Base-by-base conservation (phyloP, 257 asterid species). In the Thymus quinquecostatus region DNA sequence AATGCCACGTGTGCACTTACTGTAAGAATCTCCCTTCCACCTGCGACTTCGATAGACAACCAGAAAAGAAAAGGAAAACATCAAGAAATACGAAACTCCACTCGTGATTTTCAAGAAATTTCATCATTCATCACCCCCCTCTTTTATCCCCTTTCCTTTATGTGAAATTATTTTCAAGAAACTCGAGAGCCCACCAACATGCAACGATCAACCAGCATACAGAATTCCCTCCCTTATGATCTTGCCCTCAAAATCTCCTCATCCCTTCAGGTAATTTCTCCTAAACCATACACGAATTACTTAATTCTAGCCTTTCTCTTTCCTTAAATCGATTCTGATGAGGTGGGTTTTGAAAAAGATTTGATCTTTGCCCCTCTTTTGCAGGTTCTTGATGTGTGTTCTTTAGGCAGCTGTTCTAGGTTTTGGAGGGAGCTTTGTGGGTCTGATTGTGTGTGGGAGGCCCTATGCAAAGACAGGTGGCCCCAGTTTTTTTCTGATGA, bases 331-430 rank as follows among this genome's bases (percentile, higher is more conserved):
- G 1, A 21, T 61, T 14, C 77, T 69, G 47, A 21, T 27, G 47
- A 64, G 55, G 68, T 77, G 81, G 81, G 78, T 44, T 81, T 43
- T 74, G 58, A 73, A 41, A 75, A 72, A 69, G 64, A 68, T 47
- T 68, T n/a, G 12, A 54, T 66, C 41, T 73, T 72, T 69, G 4
- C 77, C 70, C 53, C 0, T 30, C 21, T 32, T 48, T 48, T 47
- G 2, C 82, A 92, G 97, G 97, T 80, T n/a, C 44, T 71, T 64
- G 98, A 91, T 77, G 82, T 93, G 44, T 93, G 96, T 75, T 86
- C 97, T 0, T 76, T 93, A 80, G 96, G 98, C 30, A 81, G 98
- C 64, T 93, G 97, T 72, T 93, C 96, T 12, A 86, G 88, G 84
- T 90, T 86, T 61, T 92, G 97, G 98, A 74, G 88, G 76, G 90